Conservation (phyloP, 495 filamentous ascomycete species). For the Xylaria nigripes region DNA sequence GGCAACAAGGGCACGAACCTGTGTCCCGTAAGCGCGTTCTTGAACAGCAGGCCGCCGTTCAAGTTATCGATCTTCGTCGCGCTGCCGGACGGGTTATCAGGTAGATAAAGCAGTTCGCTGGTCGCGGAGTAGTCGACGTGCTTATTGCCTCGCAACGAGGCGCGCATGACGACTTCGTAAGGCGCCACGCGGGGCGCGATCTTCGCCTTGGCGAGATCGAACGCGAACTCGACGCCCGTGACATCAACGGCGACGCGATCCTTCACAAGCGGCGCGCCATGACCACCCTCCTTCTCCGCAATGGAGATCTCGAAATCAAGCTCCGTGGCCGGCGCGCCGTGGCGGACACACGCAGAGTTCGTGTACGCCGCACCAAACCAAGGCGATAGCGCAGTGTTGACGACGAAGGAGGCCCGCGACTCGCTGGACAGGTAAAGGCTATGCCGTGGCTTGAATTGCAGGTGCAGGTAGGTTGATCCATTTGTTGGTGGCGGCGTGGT, state of each 20-base stretch:
- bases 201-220: constrained; percentile 37
- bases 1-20: constrained; percentile 46
- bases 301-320: constrained; percentile 33
- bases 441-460: constrained; percentile 52
- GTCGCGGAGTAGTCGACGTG: constrained; percentile 33
- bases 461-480: constrained; percentile 42
- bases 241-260: constrained; percentile 38
- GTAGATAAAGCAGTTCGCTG: constrained; percentile 48
- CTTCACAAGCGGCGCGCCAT: constrained; percentile 24
- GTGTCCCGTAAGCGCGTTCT: constrained; percentile 25
- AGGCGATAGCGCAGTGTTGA: constrained; percentile 50
- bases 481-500: constrained; percentile 36
- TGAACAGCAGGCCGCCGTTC: constrained; percentile 46
- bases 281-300: constrained; percentile 13
- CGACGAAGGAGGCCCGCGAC: constrained; percentile 45
- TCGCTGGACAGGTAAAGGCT: constrained; percentile 54
- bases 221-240: constrained; percentile 38
- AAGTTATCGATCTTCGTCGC: constrained; percentile 55
- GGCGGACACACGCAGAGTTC: constrained; percentile 18
- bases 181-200: constrained; percentile 40
- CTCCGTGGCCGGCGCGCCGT: constrained; percentile 13
- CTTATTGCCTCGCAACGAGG: constrained; percentile 25
- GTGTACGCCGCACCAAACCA: constrained; percentile 39
- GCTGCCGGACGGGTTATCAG: constrained; percentile 48
- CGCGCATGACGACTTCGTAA: constrained; percentile 37